Base-by-base conservation (phyloP, 176 grass and related monocot genomes). In the Musa acuminata region DNA sequence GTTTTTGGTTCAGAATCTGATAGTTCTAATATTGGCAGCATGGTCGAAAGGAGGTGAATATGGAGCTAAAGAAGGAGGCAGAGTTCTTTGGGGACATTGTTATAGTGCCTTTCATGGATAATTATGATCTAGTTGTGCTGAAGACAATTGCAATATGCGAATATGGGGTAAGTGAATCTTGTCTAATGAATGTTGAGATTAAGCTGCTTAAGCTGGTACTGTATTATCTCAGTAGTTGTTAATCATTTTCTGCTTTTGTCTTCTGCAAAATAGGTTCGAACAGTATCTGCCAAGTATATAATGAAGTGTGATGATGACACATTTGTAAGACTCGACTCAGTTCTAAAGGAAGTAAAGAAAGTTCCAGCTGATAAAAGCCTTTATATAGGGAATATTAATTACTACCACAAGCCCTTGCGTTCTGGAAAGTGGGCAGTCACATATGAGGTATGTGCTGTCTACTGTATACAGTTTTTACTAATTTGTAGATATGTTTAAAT, bases 81-180 rank as follows among this genome's bases (percentile, higher is more conserved):
- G 91, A 89, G 52, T 99, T 73, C 76, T 99, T 99, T 70, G 84
- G 96, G 35, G 96, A 99, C 76, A 89, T 99, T 84, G 86, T 99
- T 58, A 84, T 99, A 71, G 95, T 99, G 13, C 95, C 95, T 75
- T 99, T 89, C 68, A 81, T 99, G 80, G 95, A 99, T 72, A 99
- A 82, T 84, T 99, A 99, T 54, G 95, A 99, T 77, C 25, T 99
- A 52, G 95, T 99, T 77, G 95, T 99, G 84, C 66, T 99, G 29
- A 99, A 99, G 74, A 99, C 95, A 55, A 80, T 94, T 60, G 95
- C 95, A 4, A 99, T 99, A 69, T 99, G 95, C 8, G 91, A 99
- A 21, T 99, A 94, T 64, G 95, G 95, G 82, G 95, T 94, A 99
- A 81, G 82, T 82, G 5, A 57, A 35, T 13, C 8, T 11, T 11